Evolutionary conservation across 163 green algal genomes (phyloP).

Genomic region (Coccomyxa subellipsoidea): DNA sequence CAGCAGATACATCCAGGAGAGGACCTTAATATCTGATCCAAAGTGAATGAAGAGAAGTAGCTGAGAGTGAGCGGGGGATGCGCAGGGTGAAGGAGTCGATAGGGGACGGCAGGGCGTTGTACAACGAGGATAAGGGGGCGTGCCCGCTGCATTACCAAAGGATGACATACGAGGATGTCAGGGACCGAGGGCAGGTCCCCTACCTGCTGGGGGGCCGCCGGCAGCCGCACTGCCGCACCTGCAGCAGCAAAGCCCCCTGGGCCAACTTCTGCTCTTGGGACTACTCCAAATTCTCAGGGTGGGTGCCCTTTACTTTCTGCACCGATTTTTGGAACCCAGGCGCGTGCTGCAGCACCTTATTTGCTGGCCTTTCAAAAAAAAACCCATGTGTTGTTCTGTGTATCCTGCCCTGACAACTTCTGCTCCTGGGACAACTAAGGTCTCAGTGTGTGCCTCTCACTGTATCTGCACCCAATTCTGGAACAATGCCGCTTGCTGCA

Average conservation of each 20-base stretch:
- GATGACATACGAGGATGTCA: conserved; percentile 11
- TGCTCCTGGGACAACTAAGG: too few species aligned
- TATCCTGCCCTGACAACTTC: too few species aligned
- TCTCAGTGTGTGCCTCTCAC: too few species aligned
- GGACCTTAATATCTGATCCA: too few species aligned
- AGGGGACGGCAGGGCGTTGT: not conserved
- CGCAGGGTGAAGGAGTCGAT: not conserved
- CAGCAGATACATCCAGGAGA: too few species aligned
- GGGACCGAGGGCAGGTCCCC: not conserved
- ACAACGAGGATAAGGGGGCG: not conserved
- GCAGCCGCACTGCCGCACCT: conserved; percentile 17
- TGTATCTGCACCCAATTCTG: too few species aligned
- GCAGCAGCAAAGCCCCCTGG: conserved; percentile 8
- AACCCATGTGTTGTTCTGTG: too few species aligned
- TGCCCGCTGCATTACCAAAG: conserved; percentile 21
- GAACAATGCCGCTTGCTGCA: too few species aligned
- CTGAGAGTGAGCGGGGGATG: too few species aligned
- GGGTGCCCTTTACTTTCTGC: not conserved
- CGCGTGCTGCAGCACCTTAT: too few species aligned
- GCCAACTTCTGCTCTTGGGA: conserved; percentile 11
- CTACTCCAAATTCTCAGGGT: conserved; percentile 4
- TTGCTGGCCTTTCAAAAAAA: too few species aligned
- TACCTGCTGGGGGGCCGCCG: conserved; percentile 16
- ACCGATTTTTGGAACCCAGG: not conserved
- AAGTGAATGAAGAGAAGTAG: too few species aligned